Evolutionary conservation across 805 yeast species (phyloP), one percentile per base, ranked within the genome.

Genomic region (Candida jianshihensis): DNA sequence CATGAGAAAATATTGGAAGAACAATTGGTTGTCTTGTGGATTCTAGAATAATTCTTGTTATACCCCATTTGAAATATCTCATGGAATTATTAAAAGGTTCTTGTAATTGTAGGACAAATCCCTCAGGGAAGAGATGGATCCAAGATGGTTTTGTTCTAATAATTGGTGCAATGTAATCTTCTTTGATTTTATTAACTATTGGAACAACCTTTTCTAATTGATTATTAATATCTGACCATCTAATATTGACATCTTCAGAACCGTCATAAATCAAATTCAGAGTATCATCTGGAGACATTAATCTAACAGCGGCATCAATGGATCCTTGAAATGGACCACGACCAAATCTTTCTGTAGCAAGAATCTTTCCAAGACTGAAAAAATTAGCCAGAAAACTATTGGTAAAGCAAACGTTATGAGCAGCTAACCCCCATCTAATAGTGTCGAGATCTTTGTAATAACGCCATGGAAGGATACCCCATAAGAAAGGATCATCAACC

Each of bases 31-130:
- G 77, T 40, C 73, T 71, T 0, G 90, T 78, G 9, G 94, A 68
- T 57, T 90, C 98, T 37, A 92, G 60, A 5, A 92, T 69, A 47
- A 89, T 55, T 46, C 98, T 69, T 3, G 95, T 75, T 1, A 88
- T 78, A 0, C 98, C 98, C 97, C 97, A 90, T 54, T 85, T 81
- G 68, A 92, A 90, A 59, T 85, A 90, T 43, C 96, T 68, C 92
- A 92, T 85, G 4, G 97, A 87, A 46, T 86, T 83, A 34, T 72
- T 68, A 54, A 75, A 78, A 0, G 96, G 96, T 25, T 81, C 78
- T 41, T 78, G 71, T 33, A 85, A 57, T 57, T 92, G 98, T 36
- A 90, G 72, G 5, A 90, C 97, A 56, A 81, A 86, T 0, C 95
- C 96, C 57, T 90, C 98, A 0, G 98, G 98, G 59, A 86, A 90